These are phyloP conservation scores for Microcos paniculata DNA, from an alignment of 345 rosid species.

Conservation along the genomic window DNA sequence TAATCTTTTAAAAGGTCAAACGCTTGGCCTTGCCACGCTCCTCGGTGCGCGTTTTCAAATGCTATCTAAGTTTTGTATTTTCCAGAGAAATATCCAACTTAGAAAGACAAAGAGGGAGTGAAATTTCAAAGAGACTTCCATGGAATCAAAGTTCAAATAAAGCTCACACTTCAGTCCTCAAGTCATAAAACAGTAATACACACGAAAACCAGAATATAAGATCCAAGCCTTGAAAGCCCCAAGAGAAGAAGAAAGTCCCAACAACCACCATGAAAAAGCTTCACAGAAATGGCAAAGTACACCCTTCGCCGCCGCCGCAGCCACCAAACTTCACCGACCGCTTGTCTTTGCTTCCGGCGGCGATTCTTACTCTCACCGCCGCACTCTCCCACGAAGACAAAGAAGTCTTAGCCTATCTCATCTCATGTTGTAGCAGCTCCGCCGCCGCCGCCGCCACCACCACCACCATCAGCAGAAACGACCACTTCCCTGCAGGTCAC, in stretches of 20 bases:
- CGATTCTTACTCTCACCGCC: slow-evolving; percentile 45
- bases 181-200: not conserved
- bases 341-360: slow-evolving; percentile 50
- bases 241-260: not conserved
- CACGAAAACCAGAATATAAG: not conserved
- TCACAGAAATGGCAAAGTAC: slow-evolving; percentile 43
- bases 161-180: not conserved
- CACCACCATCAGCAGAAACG: not conserved
- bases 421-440: slow-evolving; percentile 21
- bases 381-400: slow-evolving; percentile 45
- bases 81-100: not conserved
- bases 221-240: not conserved
- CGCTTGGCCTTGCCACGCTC: not conserved
- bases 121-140: not conserved
- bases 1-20: too few species aligned
- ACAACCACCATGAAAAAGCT: slow-evolving; percentile 43
- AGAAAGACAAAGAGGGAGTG: not conserved
- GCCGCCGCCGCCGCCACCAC: not conserved
- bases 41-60: not conserved
- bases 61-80: not conserved
- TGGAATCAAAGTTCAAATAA: not conserved
- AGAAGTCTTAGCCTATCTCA: slow-evolving; percentile 43
- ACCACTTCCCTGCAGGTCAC: not conserved
- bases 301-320: slow-evolving; percentile 29
- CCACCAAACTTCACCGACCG: slow-evolving; percentile 33